These are phyloP conservation scores for Trypanosomatidae sp. DNA, from an alignment of 208 protist species.

Conservation along the genomic window DNA sequence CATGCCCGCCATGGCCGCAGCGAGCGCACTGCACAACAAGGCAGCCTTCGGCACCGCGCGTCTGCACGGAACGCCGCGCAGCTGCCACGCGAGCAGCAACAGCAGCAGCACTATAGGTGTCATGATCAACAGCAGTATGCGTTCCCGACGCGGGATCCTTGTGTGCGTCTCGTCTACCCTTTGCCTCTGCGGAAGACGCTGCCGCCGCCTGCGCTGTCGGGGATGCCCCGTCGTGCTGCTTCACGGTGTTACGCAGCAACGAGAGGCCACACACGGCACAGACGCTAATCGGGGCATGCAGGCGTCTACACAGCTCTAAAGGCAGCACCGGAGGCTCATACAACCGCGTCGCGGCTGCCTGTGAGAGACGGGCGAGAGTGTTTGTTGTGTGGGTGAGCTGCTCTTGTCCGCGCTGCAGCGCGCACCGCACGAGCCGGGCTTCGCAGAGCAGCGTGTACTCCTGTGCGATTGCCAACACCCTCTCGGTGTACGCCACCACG, in stretches of 20 bases:
- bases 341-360: too few species aligned
- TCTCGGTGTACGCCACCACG: conserved; percentile 34
- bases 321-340: not conserved
- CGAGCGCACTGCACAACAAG: conserved; percentile 65
- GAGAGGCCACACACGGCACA: conserved; percentile 73
- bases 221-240: too few species aligned
- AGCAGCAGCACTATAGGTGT: too few species aligned
- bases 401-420: conserved; percentile 24
- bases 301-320: conserved; percentile 10
- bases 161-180: not conserved
- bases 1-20: conserved; percentile 81
- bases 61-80: not conserved
- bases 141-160: too few species aligned
- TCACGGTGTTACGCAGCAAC: conserved; percentile 31
- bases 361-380: too few species aligned
- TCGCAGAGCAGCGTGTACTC: conserved; percentile 38
- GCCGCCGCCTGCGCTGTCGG: not conserved
- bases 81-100: not conserved
- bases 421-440: conserved; percentile 34
- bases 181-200: not conserved
- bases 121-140: too few species aligned
- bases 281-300: conserved; percentile 42
- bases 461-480: conserved; percentile 29
- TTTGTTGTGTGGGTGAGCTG: too few species aligned
- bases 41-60: conserved; percentile 39